phyloP scores from a whole-genome alignment of 1,139 yeast species.

The Saccharomyces hybrid region DNA sequence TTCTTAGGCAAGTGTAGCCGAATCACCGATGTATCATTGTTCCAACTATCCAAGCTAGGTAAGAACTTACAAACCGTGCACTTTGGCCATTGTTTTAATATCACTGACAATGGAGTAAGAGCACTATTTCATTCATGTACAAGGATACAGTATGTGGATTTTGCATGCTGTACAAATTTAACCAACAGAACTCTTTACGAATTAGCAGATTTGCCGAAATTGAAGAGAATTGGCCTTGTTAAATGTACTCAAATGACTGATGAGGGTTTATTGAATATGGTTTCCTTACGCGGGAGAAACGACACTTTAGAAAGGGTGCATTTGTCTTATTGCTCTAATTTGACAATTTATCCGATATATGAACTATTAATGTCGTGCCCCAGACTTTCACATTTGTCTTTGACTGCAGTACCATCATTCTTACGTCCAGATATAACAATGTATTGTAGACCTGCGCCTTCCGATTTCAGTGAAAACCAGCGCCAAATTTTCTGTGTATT shows the following conservation, averaged over 20 bases:
- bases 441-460: constrained; percentile 91
- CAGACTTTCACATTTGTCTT: constrained; percentile 73
- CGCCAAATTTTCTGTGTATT: constrained; percentile 85
- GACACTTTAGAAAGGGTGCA: constrained; percentile 87
- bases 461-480: constrained; percentile 85
- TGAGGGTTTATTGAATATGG: constrained; percentile 71
- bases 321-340: constrained; percentile 79
- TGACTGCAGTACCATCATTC: constrained; percentile 87
- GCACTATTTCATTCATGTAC: constrained; percentile 71
- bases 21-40: constrained; percentile 74
- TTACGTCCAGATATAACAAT: constrained; percentile 76
- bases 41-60: constrained; percentile 66
- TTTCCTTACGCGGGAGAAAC: constrained; percentile 61
- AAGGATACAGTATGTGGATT: constrained; percentile 83
- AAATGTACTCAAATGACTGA: constrained; percentile 87
- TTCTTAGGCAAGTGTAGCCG: constrained; percentile 84
- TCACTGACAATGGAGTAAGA: constrained; percentile 83
- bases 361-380: constrained; percentile 75
- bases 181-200: constrained; percentile 80
- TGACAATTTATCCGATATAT: constrained; percentile 66
- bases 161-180: constrained; percentile 87
- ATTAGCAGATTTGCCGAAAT: constrained; percentile 66
- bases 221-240: constrained; percentile 87
- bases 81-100: constrained; percentile 85
- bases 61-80: constrained; percentile 83